Conservation (phyloP, 1,139 yeast species). For the Citeromyces hawaiiensis region DNA sequence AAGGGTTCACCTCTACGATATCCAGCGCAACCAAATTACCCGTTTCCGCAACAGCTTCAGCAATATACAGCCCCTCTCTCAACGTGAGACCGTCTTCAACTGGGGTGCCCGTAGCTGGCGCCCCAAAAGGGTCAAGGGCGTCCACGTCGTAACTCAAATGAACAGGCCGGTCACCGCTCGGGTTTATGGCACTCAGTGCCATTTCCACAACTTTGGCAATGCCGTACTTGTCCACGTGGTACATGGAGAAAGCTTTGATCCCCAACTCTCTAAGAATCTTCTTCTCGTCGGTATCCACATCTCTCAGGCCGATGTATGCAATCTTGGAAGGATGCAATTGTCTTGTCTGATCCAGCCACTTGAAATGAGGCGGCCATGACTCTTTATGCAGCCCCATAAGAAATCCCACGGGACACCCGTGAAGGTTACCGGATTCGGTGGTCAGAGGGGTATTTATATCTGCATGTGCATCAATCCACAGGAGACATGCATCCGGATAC, state of each 20-base stretch:
- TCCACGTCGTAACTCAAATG: slow-evolving; percentile 94
- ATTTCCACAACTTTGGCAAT: slow-evolving; percentile 83
- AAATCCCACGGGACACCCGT: slow-evolving; percentile 94
- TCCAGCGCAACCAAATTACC: slow-evolving; percentile 82
- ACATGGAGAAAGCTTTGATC: slow-evolving; percentile 88
- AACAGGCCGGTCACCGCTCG: slow-evolving; percentile 60
- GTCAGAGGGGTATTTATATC: slow-evolving; percentile 88
- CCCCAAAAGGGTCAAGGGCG: slow-evolving; percentile 88
- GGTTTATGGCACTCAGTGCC: slow-evolving; percentile 76
- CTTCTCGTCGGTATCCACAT: slow-evolving; percentile 82
- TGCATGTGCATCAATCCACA: slow-evolving; percentile 98
- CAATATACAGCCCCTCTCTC: slow-evolving; percentile 87
- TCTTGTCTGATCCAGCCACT: slow-evolving; percentile 43
- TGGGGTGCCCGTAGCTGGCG: slow-evolving; percentile 97
- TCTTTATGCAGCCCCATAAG: slow-evolving; percentile 63
- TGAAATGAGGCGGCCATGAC: slow-evolving; percentile 51
- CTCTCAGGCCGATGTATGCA: slow-evolving; percentile 91
- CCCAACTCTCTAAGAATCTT: slow-evolving; percentile 53
- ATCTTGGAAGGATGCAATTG: slow-evolving; percentile 55
- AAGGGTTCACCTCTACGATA: slow-evolving; percentile 89
- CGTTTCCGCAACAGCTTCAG: slow-evolving; percentile 84
- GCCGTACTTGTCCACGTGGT: slow-evolving; percentile 89
- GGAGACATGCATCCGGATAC: slow-evolving; percentile 76
- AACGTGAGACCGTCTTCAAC: slow-evolving; percentile 92
- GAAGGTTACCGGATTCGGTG: slow-evolving; percentile 83